These are phyloP conservation scores for Yamadazyma sp. DNA, from an alignment of 1,139 yeast species.

Conservation along the genomic window DNA sequence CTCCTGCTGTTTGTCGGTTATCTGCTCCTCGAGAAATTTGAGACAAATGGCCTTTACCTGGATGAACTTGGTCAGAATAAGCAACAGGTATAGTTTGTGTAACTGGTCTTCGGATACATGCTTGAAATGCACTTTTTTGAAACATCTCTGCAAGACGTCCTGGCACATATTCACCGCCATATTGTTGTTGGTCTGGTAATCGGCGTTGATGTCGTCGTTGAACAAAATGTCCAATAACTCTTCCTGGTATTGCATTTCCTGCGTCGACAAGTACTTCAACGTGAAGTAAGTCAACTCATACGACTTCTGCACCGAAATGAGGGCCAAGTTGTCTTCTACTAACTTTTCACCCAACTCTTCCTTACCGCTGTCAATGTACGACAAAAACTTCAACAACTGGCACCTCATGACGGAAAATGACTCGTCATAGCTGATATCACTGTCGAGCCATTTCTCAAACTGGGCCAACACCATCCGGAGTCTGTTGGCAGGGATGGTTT, in stretches of 20 bases:
- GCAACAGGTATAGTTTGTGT: conserved; percentile 21
- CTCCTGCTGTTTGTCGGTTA: conserved; percentile 49
- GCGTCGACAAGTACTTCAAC: conserved; percentile 42
- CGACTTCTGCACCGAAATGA: conserved; percentile 34
- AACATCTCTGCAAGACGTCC: conserved; percentile 31
- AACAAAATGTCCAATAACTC: conserved; percentile 42
- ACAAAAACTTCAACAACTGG: conserved; percentile 50
- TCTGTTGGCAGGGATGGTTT: conserved; percentile 57
- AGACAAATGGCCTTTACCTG: conserved; percentile 34
- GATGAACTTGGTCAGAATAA: conserved; percentile 22
- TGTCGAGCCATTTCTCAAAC: conserved; percentile 57
- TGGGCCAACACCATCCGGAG: conserved; percentile 58
- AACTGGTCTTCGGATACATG: conserved; percentile 5
- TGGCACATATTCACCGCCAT: conserved; percentile 37
- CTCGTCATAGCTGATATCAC: conserved; percentile 59
- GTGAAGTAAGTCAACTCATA: conserved; percentile 49
- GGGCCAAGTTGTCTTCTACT: conserved; percentile 51
- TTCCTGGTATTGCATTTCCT: conserved; percentile 10
- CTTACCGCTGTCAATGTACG: conserved; percentile 18
- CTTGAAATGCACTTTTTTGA: conserved; percentile 13
- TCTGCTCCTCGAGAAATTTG: conserved; percentile 32
- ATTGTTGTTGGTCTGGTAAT: conserved; percentile 17
- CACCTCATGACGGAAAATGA: conserved; percentile 52
- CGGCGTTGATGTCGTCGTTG: conserved; percentile 22
- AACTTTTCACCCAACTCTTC: conserved; percentile 36